Conservation (phyloP, 371 early-diverging fungal species). For the Sporodiniella umbellata region DNA sequence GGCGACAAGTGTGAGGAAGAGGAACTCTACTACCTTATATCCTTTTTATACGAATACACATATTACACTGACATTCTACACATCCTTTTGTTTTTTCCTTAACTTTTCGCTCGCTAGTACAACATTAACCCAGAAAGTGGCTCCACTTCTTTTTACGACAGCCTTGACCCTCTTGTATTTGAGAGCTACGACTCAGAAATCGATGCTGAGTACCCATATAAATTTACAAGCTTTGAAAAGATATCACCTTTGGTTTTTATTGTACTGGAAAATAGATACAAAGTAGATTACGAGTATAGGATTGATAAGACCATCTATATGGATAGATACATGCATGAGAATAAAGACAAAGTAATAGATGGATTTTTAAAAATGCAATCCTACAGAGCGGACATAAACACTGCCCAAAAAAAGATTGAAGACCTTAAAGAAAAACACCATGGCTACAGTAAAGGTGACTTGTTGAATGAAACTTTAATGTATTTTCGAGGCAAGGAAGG, state of each 20-base stretch:
- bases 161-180: constrained; percentile 40
- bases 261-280: constrained; percentile 22
- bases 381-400: constrained; percentile 19
- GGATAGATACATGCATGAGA: constrained; percentile 37
- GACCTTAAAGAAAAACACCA: constrained; percentile 4
- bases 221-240: constrained; percentile 32
- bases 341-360: constrained; percentile 20
- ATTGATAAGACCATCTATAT: constrained; percentile 36
- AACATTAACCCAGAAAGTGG: constrained; percentile 18
- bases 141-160: constrained; percentile 29
- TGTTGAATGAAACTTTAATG: constrained; percentile 11
- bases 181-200: constrained; percentile 15
- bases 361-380: constrained; percentile 23
- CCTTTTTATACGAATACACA: constrained; percentile 9
- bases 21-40: constrained; percentile 23
- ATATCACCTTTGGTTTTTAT: constrained; percentile 37
- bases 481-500: constrained; percentile 17
- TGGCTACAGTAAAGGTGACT: constrained; percentile 12
- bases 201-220: constrained; percentile 4
- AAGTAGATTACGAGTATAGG: constrained; percentile 6
- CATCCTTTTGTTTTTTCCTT: constrained; percentile 4
- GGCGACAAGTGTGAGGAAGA: constrained; percentile 20
- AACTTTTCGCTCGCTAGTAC: constrained; percentile 4
- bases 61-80: neutral
- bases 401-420: constrained; percentile 7